A percentile compares a stretch with the other conserved stretches of the same genome.
Conservation (phyloP, 345 rosid species). For the Euphorbia lathyris region DNA sequence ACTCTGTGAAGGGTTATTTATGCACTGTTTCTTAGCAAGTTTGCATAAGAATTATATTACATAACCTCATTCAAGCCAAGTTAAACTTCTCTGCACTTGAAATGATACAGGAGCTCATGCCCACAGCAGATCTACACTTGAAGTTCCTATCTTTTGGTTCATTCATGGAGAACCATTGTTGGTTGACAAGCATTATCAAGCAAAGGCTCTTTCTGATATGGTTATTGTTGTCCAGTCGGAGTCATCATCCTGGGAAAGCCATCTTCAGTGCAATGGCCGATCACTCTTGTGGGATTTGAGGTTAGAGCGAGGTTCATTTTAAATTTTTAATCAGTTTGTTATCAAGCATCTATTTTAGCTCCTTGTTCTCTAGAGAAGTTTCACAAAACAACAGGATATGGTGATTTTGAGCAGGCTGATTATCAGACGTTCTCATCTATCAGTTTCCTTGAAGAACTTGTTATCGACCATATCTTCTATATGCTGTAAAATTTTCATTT, state of each 20-base stretch:
- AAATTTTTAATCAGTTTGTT: conserved; percentile 7
- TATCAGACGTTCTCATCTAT: not conserved
- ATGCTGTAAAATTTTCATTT: conserved; percentile 2
- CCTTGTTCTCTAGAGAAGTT: not conserved
- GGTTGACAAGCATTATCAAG: conserved; percentile 93
- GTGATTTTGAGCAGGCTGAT: not conserved
- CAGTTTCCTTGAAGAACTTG: not conserved
- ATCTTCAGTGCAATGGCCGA: conserved; percentile 92
- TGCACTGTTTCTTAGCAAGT: not conserved
- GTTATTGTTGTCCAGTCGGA: conserved; percentile 92
- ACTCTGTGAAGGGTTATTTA: not conserved
- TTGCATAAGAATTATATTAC: not conserved
- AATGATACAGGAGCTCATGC: conserved; percentile 80
- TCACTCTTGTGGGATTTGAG: conserved; percentile 93
- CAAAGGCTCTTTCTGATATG: conserved; percentile 95
- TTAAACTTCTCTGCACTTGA: not conserved
- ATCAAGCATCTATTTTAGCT: not conserved
- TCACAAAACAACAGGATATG: not conserved
- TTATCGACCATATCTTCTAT: not conserved
- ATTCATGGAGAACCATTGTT: conserved; percentile 75
- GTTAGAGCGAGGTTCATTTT: conserved; percentile 32
- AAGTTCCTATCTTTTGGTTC: conserved; percentile 97
- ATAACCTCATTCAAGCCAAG: not conserved
- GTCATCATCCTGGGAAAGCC: conserved; percentile 90
- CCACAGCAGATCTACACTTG: conserved; percentile 84